These are phyloP conservation scores for Alectoria sarmentosa DNA, from an alignment of 495 filamentous ascomycete genomes.

Conservation along the genomic window DNA sequence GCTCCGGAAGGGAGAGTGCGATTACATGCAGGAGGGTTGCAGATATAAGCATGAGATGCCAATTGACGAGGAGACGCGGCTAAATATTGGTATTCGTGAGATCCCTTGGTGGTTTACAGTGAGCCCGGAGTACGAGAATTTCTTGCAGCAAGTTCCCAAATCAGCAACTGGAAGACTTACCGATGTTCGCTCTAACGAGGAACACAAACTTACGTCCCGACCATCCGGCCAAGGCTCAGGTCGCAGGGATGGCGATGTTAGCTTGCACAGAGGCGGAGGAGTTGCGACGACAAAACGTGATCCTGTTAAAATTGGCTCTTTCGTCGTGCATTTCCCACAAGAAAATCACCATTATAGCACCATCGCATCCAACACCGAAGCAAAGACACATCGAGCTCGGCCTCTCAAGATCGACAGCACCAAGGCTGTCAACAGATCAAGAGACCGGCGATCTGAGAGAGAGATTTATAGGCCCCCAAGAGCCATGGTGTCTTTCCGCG, in stretches of 20 bases:
- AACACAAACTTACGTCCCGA: neutral
- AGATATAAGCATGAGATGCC: slow-evolving; percentile 86
- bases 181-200: neutral
- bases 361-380: neutral
- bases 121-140: neutral
- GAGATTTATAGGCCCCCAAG: neutral
- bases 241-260: neutral
- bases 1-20: slow-evolving; percentile 77
- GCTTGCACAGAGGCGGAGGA: neutral
- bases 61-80: slow-evolving; percentile 47
- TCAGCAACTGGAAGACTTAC: neutral
- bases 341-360: neutral
- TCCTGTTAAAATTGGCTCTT: neutral
- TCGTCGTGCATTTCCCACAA: neutral
- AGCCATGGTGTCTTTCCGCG: neutral
- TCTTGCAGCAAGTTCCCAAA: neutral
- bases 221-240: neutral
- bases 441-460: neutral
- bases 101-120: slow-evolving; percentile 53
- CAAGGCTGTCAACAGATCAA: neutral
- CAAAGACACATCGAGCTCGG: neutral
- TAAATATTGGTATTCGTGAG: slow-evolving; percentile 51
- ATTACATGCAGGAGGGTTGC: slow-evolving; percentile 76
- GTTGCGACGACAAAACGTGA: neutral
- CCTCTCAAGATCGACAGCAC: neutral